Evolutionary conservation across 331 rosid genomes (phyloP).

Genomic region (Cydonia oblonga): DNA sequence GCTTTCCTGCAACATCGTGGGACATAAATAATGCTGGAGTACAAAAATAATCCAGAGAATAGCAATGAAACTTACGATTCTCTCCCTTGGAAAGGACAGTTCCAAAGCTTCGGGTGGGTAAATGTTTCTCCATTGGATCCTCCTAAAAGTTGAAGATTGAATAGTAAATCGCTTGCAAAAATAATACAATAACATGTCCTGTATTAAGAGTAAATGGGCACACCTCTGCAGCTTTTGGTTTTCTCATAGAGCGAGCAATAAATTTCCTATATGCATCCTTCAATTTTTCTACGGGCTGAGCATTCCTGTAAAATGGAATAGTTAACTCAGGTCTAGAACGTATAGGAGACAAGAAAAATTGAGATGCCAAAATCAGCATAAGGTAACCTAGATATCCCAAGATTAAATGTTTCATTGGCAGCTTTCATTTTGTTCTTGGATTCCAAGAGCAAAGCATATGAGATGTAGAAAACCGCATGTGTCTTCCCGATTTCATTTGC

Average conservation of each 20-base stretch:
- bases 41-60: neutral
- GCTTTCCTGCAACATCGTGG: constrained; percentile 31
- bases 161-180: constrained; percentile 1
- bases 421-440: constrained; percentile 59
- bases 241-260: constrained; percentile 58
- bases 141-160: constrained; percentile 17
- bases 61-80: constrained; percentile 37
- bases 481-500: constrained; percentile 74
- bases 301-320: constrained; percentile 46
- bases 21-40: neutral
- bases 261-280: constrained; percentile 64
- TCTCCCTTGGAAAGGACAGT: constrained; percentile 61
- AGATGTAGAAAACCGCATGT: constrained; percentile 60
- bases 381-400: constrained; percentile 62
- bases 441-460: constrained; percentile 66
- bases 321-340: neutral
- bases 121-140: constrained; percentile 40
- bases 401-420: constrained; percentile 61
- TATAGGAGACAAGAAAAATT: neutral
- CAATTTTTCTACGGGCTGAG: constrained; percentile 57
- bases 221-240: constrained; percentile 55
- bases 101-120: constrained; percentile 74
- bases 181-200: neutral
- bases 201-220: constrained; percentile 6
- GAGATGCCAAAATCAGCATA: neutral